A percentile compares a stretch with the other conserved stretches of the same genome.
These are phyloP conservation scores for Ambrosiella cleistominuta DNA, from an alignment of 2,329 filamentous ascomycete species.

Conservation along the genomic window DNA sequence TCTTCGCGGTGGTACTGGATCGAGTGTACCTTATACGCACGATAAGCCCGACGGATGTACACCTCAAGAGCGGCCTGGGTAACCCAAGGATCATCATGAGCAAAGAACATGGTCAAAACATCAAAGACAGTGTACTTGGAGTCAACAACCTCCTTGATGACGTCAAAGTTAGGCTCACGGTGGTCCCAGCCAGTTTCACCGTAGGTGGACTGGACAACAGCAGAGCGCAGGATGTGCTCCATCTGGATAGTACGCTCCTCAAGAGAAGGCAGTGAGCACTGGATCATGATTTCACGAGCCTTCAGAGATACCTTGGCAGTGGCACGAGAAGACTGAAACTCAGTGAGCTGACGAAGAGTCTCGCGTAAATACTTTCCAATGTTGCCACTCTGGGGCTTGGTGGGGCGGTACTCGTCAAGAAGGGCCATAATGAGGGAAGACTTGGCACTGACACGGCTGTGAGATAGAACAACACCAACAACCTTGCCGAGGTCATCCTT, in stretches of 20 bases:
- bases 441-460: conserved; percentile 83
- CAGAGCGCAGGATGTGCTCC: conserved; percentile 94
- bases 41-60: conserved; percentile 89
- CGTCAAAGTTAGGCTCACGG: conserved; percentile 71
- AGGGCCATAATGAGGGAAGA: conserved; percentile 86
- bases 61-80: conserved; percentile 86
- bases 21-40: conserved; percentile 79
- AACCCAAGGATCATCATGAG: conserved; percentile 85
- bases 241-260: conserved; percentile 92
- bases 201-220: conserved; percentile 91
- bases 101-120: conserved; percentile 87
- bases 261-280: conserved; percentile 86
- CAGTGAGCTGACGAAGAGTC: conserved; percentile 68
- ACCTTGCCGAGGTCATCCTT: conserved; percentile 80
- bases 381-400: conserved; percentile 78
- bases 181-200: conserved; percentile 96
- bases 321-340: conserved; percentile 62
- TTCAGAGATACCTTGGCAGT: conserved; percentile 95
- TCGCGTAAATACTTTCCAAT: conserved; percentile 75
- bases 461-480: conserved; percentile 77
- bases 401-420: conserved; percentile 83
- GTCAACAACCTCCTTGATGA: conserved; percentile 95
- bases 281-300: conserved; percentile 91
- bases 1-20: conserved; percentile 73
- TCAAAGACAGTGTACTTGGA: conserved; percentile 98